Evolutionary conservation across 805 yeast species (phyloP), one percentile per base, ranked within the genome.

Genomic region (Sugiyamaella valdiviana): DNA sequence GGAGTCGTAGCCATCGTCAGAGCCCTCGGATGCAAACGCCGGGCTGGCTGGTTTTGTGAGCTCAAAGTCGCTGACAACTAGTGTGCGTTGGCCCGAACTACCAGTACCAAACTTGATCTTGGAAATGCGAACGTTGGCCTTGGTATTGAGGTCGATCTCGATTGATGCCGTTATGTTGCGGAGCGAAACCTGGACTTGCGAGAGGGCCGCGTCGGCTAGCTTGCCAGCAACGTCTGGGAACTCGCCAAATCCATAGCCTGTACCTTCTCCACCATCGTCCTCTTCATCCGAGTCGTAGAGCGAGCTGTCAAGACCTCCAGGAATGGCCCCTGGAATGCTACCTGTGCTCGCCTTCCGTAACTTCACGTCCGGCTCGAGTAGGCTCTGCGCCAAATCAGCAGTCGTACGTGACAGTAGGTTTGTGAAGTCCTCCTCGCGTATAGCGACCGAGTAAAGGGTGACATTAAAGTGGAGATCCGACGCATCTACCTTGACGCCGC

Each of bases 401-500:
- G 91, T 82, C 49, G 93, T 83, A 57, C 80, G 83, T 0, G 85
- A 80, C 49, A 85, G 63, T 49, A 81, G 78, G 49, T 78, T 78
- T 50, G 56, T 64, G 62, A 53, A 14, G 52, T 61, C 67, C 56
- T 52, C 62, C 59, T 45, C 66, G 54, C 21, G 59, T 19, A 37
- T 68, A 19, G 64, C 65, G 35, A 61, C 43, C 26, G 56, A 45
- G 23, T 26, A n/a, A n/a, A 41, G 29, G 2, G 17, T 14, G 23
- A 74, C 59, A 0, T 74, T 72, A n/a, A 81, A 56, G 9, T 75
- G 75, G 2, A 87, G 66, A 3, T 80, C 83, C 3, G 64, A 63
- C 5, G 82, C 82, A 20, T 74, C 77, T 2, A 87, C 69, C 42
- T 71, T 74, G 19, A 87, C 82, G 4, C 95, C 95, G 19, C 83